A percentile compares a stretch with the other conserved stretches of the same genome.
These are phyloP conservation scores for Eimeria necatrix DNA, from an alignment of 169 alveolate genomes.

Conservation along the genomic window DNA sequence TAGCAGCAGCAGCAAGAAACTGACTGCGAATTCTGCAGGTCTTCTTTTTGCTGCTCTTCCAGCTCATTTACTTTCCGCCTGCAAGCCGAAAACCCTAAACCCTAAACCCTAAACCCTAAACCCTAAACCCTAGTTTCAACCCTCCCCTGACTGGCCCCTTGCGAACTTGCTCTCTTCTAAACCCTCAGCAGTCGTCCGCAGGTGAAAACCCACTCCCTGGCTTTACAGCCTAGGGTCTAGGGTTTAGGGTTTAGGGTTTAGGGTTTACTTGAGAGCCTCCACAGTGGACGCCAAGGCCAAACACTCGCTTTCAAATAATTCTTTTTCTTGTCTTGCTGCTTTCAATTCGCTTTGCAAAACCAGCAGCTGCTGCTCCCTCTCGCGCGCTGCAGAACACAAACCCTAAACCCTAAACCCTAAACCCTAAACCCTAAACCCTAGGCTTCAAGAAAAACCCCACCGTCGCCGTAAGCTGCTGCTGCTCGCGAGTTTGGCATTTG, in stretches of 20 bases:
- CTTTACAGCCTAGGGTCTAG: too few relatives aligned
- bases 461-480: not conserved
- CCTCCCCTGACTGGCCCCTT: not conserved
- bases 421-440: not conserved
- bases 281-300: not conserved
- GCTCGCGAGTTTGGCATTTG: not conserved
- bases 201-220: too few relatives aligned
- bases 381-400: slow-evolving; percentile 28
- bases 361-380: slow-evolving; percentile 64
- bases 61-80: slow-evolving; percentile 32
- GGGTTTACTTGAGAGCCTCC: slow-evolving; percentile 28
- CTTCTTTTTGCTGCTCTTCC: slow-evolving; percentile 54
- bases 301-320: not conserved
- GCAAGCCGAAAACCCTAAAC: not conserved
- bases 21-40: not conserved
- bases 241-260: not conserved
- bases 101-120: slow-evolving; percentile 30
- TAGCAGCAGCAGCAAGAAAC: not conserved
- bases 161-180: not conserved
- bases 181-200: not conserved
- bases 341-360: slow-evolving; percentile 15
- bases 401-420: slow-evolving; percentile 32
- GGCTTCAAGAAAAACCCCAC: not conserved
- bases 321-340: not conserved
- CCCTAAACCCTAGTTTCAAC: not conserved